These are phyloP conservation scores for Periconia digitata DNA, from an alignment of 2,329 filamentous ascomycete genomes.

Conservation along the genomic window DNA sequence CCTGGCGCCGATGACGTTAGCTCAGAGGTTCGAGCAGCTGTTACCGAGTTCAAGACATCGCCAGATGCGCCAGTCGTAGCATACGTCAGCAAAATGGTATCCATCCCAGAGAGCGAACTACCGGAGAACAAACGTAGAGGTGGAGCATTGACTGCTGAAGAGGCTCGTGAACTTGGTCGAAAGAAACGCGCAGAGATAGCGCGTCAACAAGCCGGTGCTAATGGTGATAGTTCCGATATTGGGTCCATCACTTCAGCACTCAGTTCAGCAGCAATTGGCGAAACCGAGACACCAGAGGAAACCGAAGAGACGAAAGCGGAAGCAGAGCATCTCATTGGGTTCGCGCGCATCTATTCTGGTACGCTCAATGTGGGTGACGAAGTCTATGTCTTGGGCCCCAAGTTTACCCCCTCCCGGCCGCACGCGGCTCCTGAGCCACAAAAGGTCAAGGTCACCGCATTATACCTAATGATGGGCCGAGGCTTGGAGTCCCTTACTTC, in stretches of 20 bases:
- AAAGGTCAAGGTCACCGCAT: conserved; percentile 79
- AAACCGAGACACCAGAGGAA: conserved; percentile 35
- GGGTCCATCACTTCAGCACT: conserved; percentile 61
- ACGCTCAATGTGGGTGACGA: conserved; percentile 86
- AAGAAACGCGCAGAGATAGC: conserved; percentile 89
- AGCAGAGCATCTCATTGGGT: conserved; percentile 88
- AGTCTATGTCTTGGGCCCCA: conserved; percentile 88
- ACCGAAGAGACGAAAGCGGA: conserved; percentile 63
- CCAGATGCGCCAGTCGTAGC: conserved; percentile 79
- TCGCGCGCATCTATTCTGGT: conserved; percentile 91
- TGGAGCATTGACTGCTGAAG: conserved; percentile 76
- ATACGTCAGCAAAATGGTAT: conserved; percentile 98
- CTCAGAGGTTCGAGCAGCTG: conserved; percentile 70
- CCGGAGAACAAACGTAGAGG: conserved; percentile 77
- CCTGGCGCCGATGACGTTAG: conserved; percentile 76
- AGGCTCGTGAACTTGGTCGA: conserved; percentile 83
- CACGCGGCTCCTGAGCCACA: conserved; percentile 72
- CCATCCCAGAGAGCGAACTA: conserved; percentile 87
- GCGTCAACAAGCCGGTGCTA: conserved; percentile 66
- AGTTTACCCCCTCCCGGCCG: conserved; percentile 82
- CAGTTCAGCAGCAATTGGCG: conserved; percentile 58
- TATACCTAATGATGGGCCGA: conserved; percentile 96
- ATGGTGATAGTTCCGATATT: conserved; percentile 49
- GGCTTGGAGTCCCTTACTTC: conserved; percentile 78
- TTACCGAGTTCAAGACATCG: conserved; percentile 74